These are phyloP conservation scores for Prorocentrum cordatum DNA, from an alignment of 169 alveolate species.

Conservation along the genomic window DNA sequence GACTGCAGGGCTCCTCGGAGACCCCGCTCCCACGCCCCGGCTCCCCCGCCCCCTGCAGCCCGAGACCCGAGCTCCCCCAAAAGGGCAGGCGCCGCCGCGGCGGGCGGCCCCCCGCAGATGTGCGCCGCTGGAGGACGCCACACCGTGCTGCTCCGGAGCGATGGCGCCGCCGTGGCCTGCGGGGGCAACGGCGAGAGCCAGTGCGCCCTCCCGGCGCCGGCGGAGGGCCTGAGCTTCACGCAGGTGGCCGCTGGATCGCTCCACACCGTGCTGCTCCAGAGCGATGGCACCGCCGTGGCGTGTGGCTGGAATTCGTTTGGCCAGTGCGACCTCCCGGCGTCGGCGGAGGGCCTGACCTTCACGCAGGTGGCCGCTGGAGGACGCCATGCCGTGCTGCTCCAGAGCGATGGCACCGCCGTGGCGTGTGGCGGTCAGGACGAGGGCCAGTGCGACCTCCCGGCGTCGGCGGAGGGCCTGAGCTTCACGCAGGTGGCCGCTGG, in stretches of 20 bases:
- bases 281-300: background rate
- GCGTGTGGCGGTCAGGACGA: background rate
- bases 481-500: conserved; percentile 14
- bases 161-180: background rate
- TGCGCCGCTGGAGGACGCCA: background rate
- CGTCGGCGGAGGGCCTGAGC: background rate
- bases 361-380: background rate
- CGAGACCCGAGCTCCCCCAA: too few species aligned
- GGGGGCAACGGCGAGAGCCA: background rate
- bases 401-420: background rate
- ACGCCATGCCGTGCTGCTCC: background rate
- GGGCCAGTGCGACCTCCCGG: background rate
- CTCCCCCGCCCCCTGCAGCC: too few species aligned
- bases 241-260: background rate
- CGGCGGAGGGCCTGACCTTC: background rate
- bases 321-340: background rate
- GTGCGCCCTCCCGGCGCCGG: background rate
- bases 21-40: too few species aligned
- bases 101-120: too few species aligned
- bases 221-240: background rate
- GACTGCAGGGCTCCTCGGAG: too few species aligned
- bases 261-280: background rate
- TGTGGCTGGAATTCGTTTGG: background rate
- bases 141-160: background rate
- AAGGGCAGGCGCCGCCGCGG: too few species aligned